Evolutionary conservation across 306 rosid species (phyloP), one percentile per base, ranked within the genome.

Genomic region (Astragalus membranaceus): DNA sequence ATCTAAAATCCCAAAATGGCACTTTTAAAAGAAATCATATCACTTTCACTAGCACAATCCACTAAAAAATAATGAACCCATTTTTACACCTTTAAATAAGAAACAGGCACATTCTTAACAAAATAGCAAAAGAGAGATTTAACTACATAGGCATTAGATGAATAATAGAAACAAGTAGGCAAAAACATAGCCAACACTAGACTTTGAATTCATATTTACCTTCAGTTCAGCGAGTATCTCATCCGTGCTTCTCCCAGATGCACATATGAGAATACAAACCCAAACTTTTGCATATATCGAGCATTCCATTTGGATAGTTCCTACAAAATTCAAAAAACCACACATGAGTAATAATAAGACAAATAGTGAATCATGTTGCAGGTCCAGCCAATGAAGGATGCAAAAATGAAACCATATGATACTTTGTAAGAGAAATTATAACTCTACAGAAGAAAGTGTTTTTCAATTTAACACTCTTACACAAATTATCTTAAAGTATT

Each of bases 221-320:
- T 93, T 88, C 76, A 94, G 63, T 69, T 90, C 98, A 26, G 82
- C 69, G 32, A 94, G 97, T 65, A 94, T 82, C 69, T 80, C 94
- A 68, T 70, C 84, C 7, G 96, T 74, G 62, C 90, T 90, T 79
- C 86, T 88, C 63, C 97, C 94, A 10, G 94, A 84, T 54, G 97
- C 97, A 80, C 94, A 88, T 49, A 94, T 88, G 62, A 94, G 82
- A 94, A 94, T 36, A 94, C 32, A 70, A 94, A 88, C 10, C 98
- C 98, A 79, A 88, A 90, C 74, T 87, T 90, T 54, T 90, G 70
- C 77, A 78, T 64, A 55, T 90, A 94, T 54, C 67, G 75, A 70
- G 76, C 82, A 84, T 94, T 94, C 97, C 97, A 94, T 78, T 90
- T 89, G 41, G 79, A 65, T 17, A 94, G 85, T 77, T 88, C 95